Conservation (phyloP, 2,329 filamentous ascomycete species). For the Leptographium wingfieldii region DNA sequence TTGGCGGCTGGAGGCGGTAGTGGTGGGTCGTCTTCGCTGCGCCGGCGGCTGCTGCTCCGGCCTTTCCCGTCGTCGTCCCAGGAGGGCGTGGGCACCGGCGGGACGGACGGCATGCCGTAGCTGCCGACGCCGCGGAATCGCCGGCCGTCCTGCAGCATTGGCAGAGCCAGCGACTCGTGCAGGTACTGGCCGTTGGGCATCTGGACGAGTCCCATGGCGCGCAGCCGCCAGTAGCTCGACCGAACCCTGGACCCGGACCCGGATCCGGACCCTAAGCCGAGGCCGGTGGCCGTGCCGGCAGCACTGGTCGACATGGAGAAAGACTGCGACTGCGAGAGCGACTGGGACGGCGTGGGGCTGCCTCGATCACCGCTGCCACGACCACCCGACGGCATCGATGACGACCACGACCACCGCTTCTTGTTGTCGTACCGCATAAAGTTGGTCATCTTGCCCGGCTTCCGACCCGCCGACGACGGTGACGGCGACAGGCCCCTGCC, state of each 20-base stretch:
- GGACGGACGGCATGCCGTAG: constrained; percentile 19
- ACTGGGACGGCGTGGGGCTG: not conserved
- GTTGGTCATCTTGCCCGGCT: constrained; percentile 7
- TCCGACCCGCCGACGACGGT: not conserved
- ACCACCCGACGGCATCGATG: not conserved
- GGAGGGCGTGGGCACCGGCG: not conserved
- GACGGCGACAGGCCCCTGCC: not conserved
- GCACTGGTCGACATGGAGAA: not conserved
- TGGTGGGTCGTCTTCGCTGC: not conserved
- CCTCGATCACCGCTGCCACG: not conserved
- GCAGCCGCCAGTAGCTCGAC: constrained; percentile 27
- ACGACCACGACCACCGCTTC: constrained; percentile 1
- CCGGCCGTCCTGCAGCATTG: constrained; percentile 28
- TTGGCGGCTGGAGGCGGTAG: not conserved
- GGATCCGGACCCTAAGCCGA: too few species aligned
- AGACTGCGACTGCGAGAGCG: not conserved
- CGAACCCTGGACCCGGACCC: constrained; percentile 1
- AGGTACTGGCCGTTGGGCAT: constrained; percentile 18
- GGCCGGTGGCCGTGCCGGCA: not conserved
- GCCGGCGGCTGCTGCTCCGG: not conserved
- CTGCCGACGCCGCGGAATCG: constrained; percentile 25
- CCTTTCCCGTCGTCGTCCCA: not conserved
- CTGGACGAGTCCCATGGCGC: constrained; percentile 28
- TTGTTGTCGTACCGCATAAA: constrained; percentile 9
- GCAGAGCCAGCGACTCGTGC: constrained; percentile 32